These are phyloP conservation scores for Luvunga scandens DNA, from an alignment of 345 rosid genomes.

Conservation along the genomic window DNA sequence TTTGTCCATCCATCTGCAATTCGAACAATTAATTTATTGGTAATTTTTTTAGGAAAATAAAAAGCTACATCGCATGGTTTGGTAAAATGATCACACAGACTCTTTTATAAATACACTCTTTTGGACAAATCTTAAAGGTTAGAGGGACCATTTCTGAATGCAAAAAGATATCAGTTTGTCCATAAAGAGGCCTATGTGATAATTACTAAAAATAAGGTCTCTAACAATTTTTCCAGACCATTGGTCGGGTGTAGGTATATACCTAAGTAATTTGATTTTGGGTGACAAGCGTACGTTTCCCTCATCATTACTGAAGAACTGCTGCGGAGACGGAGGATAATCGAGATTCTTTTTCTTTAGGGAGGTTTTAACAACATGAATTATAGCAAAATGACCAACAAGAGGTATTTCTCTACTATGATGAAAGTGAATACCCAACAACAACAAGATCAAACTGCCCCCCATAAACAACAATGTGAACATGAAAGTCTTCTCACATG, in stretches of 20 bases:
- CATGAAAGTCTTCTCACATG: not conserved
- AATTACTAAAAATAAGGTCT: no score
- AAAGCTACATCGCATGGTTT: no score
- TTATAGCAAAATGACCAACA: not conserved
- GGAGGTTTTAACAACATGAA: not conserved
- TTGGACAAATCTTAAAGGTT: no score
- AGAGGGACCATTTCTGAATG: no score
- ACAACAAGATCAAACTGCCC: not conserved
- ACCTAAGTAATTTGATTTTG: not conserved
- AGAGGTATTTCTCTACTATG: not conserved
- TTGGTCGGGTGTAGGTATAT: not conserved
- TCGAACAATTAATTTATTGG: not conserved
- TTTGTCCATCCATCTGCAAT: not conserved
- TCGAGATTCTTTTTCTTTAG: not conserved
- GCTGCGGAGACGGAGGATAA: not conserved
- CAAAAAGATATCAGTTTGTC: no score
- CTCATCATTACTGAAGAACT: not conserved
- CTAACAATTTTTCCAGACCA: no score
- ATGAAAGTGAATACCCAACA: not conserved
- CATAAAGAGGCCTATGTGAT: no score
- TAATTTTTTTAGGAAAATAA: no score
- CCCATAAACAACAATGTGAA: not conserved
- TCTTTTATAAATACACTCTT: no score
- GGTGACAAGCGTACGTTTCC: not conserved
- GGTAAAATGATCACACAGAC: no score